phyloP scores from a whole-genome alignment of 768 basidiomycete species.

The Leccinum boreale region DNA sequence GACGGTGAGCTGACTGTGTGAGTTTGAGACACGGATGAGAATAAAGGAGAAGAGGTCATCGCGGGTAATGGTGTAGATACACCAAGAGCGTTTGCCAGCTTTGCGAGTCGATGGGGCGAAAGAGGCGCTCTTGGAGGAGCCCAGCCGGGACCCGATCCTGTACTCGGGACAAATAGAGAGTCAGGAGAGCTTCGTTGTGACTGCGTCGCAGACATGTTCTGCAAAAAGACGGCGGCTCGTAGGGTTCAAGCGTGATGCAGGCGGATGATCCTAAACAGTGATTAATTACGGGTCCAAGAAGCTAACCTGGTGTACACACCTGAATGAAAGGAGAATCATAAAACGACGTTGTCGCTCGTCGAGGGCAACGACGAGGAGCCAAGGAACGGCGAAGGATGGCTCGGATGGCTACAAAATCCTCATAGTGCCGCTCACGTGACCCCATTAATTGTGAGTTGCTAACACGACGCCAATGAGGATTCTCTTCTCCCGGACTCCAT shows the following conservation, averaged over 20 bases:
- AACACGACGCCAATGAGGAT: background rate
- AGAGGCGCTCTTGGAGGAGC: slow-evolving; percentile 67
- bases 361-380: slow-evolving; percentile 8
- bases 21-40: slow-evolving; percentile 8
- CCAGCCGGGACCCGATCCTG: slow-evolving; percentile 37
- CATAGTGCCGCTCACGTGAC: slow-evolving; percentile 18
- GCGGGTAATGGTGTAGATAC: slow-evolving; percentile 71
- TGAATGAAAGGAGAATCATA: background rate
- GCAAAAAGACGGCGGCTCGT: slow-evolving; percentile 5
- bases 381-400: background rate
- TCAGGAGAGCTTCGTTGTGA: slow-evolving; percentile 13
- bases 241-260: slow-evolving; percentile 2
- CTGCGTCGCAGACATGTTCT: slow-evolving; percentile 7
- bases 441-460: slow-evolving; percentile 1
- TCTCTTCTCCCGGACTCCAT: background rate
- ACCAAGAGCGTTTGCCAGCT: slow-evolving; percentile 82
- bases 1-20: slow-evolving; percentile 18
- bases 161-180: slow-evolving; percentile 10
- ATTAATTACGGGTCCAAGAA: background rate
- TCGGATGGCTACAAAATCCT: slow-evolving; percentile 8
- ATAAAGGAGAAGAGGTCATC: slow-evolving; percentile 24
- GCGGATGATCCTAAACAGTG: background rate
- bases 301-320: too few species aligned
- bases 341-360: background rate
- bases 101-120: slow-evolving; percentile 73